Conservation (phyloP, 306 rosid genomes). For the Dryas drummondii region DNA sequence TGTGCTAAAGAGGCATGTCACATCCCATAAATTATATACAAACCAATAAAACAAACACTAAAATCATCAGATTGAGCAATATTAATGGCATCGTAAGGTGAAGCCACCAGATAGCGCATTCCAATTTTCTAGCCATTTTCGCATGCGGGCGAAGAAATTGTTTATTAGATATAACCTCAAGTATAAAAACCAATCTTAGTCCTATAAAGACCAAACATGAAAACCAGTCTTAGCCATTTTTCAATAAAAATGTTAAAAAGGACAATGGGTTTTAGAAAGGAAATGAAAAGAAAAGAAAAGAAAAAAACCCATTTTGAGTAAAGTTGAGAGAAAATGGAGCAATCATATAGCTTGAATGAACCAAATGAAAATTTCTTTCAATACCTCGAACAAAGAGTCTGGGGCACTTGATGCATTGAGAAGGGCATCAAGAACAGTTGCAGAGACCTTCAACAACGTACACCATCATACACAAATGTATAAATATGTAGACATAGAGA, state of each 20-base stretch:
- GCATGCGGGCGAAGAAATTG: no score
- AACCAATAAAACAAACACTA: not conserved
- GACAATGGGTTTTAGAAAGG: not conserved
- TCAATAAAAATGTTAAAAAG: no score
- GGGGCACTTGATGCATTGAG: slow-evolving; percentile 60
- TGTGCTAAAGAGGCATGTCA: not conserved
- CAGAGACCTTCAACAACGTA: slow-evolving; percentile 48
- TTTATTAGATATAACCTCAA: not conserved
- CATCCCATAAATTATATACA: not conserved
- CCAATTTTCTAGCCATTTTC: no score
- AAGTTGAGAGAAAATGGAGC: not conserved
- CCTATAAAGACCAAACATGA: not conserved
- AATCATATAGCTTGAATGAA: not conserved
- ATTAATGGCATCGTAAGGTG: not conserved
- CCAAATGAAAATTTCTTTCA: not conserved
- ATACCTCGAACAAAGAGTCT: slow-evolving; percentile 60
- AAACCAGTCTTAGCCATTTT: no score
- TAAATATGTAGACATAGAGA: not conserved
- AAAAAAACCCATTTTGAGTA: not conserved
- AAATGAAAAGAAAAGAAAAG: not conserved
- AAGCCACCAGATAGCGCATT: no score
- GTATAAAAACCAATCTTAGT: not conserved
- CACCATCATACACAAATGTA: not conserved
- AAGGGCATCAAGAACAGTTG: slow-evolving; percentile 73
- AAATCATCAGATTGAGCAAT: not conserved